Conservation (phyloP, 2,329 filamentous ascomycete genomes). For the Calonectria fujianensis region DNA sequence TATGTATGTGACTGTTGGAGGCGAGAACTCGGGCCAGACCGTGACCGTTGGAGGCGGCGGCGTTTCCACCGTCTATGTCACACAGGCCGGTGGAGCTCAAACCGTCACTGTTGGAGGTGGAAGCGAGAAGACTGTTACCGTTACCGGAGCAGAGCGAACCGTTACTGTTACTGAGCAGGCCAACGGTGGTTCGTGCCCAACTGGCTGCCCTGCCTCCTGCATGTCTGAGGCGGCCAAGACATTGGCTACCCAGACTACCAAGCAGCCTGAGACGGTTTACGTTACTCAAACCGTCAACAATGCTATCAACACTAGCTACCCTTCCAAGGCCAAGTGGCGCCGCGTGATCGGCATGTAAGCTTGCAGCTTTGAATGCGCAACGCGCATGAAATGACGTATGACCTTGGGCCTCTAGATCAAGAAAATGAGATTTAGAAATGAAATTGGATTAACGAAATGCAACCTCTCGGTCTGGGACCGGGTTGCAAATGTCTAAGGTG, state of each 20-base stretch:
- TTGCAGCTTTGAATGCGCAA: neutral
- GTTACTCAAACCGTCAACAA: constrained; percentile 50
- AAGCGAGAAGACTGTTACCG: constrained; percentile 21
- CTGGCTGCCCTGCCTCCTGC: constrained; percentile 35
- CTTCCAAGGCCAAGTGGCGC: constrained; percentile 39
- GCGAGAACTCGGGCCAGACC: no score
- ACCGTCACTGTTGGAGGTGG: constrained; percentile 44
- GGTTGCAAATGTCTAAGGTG: constrained; percentile 30
- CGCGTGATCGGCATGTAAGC: constrained; percentile 35
- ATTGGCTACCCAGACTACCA: constrained; percentile 47
- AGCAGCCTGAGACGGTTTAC: constrained; percentile 51
- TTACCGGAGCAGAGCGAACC: constrained; percentile 30
- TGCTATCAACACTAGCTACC: neutral
- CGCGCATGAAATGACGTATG: constrained; percentile 23
- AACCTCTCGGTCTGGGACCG: constrained; percentile 31
- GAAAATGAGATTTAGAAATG: constrained; percentile 27
- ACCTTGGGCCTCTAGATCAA: constrained; percentile 30
- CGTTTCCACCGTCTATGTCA: constrained; percentile 37
- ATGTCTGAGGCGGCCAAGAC: constrained; percentile 48
- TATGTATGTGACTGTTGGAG: neutral
- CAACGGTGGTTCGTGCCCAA: neutral
- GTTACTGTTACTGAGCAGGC: constrained; percentile 32
- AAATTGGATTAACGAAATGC: constrained; percentile 34
- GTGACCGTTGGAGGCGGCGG: neutral
- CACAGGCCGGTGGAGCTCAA: constrained; percentile 27